These are phyloP conservation scores for Aschersonia sp. DNA, from an alignment of 2,329 filamentous ascomycete genomes.

Conservation along the genomic window DNA sequence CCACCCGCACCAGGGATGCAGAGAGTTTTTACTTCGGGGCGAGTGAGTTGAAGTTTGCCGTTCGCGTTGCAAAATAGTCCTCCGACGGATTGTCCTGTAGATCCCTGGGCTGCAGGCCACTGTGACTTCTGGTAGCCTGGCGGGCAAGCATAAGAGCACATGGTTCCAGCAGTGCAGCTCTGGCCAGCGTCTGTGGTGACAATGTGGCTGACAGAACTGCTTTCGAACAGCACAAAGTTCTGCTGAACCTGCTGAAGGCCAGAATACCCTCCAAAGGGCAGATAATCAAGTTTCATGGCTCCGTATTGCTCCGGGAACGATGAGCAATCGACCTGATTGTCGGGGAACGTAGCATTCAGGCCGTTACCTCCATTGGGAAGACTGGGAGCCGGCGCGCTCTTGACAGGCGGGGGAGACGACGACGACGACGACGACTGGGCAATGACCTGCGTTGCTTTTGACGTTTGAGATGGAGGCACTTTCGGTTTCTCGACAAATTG, in stretches of 20 bases:
- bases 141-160: slow-evolving; percentile 93
- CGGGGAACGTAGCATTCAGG: slow-evolving; percentile 56
- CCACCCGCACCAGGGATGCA: slow-evolving; percentile 60
- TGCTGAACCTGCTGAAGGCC: slow-evolving; percentile 55
- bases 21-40: slow-evolving; percentile 49
- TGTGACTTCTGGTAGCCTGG: slow-evolving; percentile 83
- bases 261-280: slow-evolving; percentile 60
- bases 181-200: slow-evolving; percentile 46
- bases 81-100: slow-evolving; percentile 71
- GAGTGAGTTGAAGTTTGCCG: slow-evolving; percentile 67
- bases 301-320: slow-evolving; percentile 72
- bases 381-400: slow-evolving; percentile 2
- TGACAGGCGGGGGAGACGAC: neutral
- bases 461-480: neutral
- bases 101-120: slow-evolving; percentile 68
- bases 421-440: too few relatives aligned
- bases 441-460: neutral
- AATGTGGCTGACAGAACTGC: slow-evolving; percentile 44
- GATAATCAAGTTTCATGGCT: slow-evolving; percentile 54
- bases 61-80: slow-evolving; percentile 64
- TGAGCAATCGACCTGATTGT: slow-evolving; percentile 55
- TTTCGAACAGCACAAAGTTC: slow-evolving; percentile 28
- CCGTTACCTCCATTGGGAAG: slow-evolving; percentile 27
- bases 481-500: slow-evolving; percentile 35
- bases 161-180: slow-evolving; percentile 45